Evolutionary conservation across 176 grass and related monocot genomes (phyloP).

Genomic region (Panicum miliaceum): DNA sequence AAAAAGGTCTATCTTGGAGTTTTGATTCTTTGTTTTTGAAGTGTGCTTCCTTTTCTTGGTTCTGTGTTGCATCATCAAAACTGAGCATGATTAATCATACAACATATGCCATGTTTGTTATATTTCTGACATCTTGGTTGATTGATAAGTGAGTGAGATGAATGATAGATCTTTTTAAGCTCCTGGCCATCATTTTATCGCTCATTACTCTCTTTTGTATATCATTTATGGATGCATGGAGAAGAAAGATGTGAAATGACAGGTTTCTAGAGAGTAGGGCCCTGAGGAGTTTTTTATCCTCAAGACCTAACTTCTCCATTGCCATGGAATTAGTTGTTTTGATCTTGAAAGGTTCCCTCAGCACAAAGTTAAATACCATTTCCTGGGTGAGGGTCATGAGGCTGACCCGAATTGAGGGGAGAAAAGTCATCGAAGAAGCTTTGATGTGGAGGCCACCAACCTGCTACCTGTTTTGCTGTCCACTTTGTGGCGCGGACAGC

Average conservation of each 20-base stretch:
- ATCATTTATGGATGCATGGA: slow-evolving; percentile 10
- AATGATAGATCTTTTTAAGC: not conserved
- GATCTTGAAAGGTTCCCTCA: slow-evolving; percentile 26
- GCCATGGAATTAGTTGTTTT: slow-evolving; percentile 35
- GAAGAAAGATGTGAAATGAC: slow-evolving; percentile 1
- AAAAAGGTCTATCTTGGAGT: not conserved
- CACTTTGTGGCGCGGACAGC: slow-evolving; percentile 28
- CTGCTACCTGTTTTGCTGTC: slow-evolving; percentile 29
- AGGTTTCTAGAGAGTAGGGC: slow-evolving; percentile 35
- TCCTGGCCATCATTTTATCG: not conserved
- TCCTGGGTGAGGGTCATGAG: slow-evolving; percentile 8
- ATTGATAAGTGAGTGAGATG: not conserved
- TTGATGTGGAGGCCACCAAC: slow-evolving; percentile 53
- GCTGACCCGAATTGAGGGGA: slow-evolving; percentile 20
- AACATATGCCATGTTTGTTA: not conserved
- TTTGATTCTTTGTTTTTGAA: not conserved
- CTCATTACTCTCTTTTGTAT: slow-evolving; percentile 1
- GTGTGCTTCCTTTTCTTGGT: not conserved
- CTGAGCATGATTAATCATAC: not conserved
- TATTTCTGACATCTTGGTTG: not conserved
- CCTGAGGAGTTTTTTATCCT: slow-evolving; percentile 36
- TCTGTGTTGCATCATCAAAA: not conserved
- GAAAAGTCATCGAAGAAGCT: slow-evolving; percentile 30
- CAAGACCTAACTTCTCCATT: slow-evolving; percentile 64
- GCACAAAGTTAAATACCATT: slow-evolving; percentile 46